Conservation (phyloP, 345 rosid species). For the Eucalyptus grandis region DNA sequence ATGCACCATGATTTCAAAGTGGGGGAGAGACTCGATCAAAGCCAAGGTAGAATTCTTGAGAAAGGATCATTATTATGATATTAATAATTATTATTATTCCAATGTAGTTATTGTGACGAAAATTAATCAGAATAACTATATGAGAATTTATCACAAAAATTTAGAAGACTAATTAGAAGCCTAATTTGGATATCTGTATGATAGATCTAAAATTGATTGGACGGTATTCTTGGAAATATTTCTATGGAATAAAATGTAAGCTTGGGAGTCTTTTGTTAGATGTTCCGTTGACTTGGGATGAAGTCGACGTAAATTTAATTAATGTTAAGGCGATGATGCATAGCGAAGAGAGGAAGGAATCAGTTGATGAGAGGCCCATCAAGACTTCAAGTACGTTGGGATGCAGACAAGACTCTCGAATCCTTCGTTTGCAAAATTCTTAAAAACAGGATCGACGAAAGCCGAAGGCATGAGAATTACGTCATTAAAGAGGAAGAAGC, state of each 20-base stretch:
- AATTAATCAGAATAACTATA: fast-evolving
- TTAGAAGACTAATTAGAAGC: background rate
- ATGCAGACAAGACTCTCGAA: background rate
- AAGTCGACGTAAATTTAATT: background rate
- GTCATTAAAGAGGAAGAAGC: too few relatives aligned
- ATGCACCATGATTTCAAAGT: background rate
- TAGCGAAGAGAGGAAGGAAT: background rate
- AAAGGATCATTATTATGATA: background rate
- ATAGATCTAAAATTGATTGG: too few relatives aligned
- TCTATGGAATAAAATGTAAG: background rate
- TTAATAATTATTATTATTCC: background rate
- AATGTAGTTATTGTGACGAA: fast-evolving
- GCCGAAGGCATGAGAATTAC: background rate
- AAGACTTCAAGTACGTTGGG: background rate
- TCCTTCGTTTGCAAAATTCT: background rate
- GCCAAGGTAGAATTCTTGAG: background rate
- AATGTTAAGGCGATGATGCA: background rate
- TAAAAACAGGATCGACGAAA: background rate
- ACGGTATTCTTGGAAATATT: too few relatives aligned
- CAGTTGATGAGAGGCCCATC: background rate
- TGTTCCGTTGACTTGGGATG: background rate
- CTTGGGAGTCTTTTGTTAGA: background rate
- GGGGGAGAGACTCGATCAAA: background rate
- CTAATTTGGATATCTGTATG: fast-evolving
- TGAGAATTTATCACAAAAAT: background rate